phyloP scores from a whole-genome alignment of 164 flowering plant species.

The Pachysandra terminalis region DNA sequence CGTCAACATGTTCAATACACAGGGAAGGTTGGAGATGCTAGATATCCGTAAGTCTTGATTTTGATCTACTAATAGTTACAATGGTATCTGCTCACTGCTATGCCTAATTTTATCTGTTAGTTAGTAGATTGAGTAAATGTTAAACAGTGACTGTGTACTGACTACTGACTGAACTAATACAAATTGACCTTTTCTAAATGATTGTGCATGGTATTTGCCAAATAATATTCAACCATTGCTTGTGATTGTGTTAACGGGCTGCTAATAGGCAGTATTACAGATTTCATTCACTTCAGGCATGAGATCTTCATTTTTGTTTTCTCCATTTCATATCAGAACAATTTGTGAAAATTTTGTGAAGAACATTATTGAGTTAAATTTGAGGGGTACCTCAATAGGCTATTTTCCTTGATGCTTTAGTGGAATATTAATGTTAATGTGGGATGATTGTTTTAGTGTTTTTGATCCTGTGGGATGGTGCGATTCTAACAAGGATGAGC shows the following conservation, averaged over 20 bases:
- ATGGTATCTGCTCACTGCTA: too few relatives aligned
- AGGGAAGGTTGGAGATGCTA: slow-evolving; percentile 90
- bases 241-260: neutral
- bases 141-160: too few relatives aligned
- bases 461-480: too few relatives aligned
- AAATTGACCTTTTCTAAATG: neutral
- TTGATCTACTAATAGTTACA: neutral
- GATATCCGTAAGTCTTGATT: slow-evolving; percentile 83
- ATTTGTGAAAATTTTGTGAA: neutral
- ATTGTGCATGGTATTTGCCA: neutral
- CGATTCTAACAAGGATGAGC: too few relatives aligned
- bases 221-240: neutral
- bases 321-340: neutral
- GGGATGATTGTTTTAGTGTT: neutral
- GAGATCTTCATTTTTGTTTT: neutral
- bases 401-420: neutral
- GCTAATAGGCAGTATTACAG: neutral
- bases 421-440: neutral
- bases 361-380: neutral
- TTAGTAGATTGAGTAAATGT: neutral
- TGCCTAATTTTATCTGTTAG: neutral
- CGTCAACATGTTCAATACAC: slow-evolving; percentile 81
- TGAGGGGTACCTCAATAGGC: neutral
- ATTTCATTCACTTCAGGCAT: neutral
- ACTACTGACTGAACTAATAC: neutral